A percentile compares a stretch with the other conserved stretches of the same genome.
Evolutionary conservation across 768 basidiomycete genomes (phyloP).

Genomic region (Tulasnella sp.): DNA sequence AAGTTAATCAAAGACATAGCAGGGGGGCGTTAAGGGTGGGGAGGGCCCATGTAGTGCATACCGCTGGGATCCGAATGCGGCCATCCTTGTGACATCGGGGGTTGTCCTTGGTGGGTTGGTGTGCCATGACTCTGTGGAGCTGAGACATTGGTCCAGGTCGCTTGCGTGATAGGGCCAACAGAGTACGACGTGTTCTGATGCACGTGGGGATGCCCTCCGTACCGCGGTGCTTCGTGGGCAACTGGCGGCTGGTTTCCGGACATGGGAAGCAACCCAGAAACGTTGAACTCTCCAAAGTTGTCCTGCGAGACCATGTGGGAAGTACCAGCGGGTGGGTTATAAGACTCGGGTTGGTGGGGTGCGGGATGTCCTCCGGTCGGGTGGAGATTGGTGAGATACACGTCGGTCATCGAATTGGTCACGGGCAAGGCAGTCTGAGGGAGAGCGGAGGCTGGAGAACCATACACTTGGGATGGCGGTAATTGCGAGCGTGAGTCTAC

Average conservation of each 20-base stretch:
- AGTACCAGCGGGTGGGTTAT: background rate
- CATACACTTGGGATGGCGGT: background rate
- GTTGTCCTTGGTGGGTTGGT: background rate
- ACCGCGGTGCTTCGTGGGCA: background rate
- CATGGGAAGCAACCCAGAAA: background rate
- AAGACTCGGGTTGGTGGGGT: background rate
- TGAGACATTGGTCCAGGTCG: background rate
- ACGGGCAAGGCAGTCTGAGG: background rate
- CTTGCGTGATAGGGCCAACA: background rate
- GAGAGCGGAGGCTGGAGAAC: background rate
- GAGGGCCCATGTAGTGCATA: background rate
- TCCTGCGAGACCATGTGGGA: background rate
- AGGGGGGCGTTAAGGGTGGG: background rate
- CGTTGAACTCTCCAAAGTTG: background rate
- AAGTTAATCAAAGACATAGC: background rate
- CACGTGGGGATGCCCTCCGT: background rate
- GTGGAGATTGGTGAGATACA: background rate
- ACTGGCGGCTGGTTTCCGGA: background rate
- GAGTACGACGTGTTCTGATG: background rate
- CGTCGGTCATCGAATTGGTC: background rate
- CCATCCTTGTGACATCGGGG: background rate
- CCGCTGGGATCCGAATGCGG: background rate
- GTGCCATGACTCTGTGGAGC: background rate
- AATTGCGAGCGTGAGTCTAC: background rate
- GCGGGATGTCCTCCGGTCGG: background rate